Percentiles rank a stretch among this genome's conserved stretches.
These are phyloP conservation scores for Sphagnum contortum DNA, from an alignment of 225 moss, liverwort and hornwort genomes.

Conservation along the genomic window DNA sequence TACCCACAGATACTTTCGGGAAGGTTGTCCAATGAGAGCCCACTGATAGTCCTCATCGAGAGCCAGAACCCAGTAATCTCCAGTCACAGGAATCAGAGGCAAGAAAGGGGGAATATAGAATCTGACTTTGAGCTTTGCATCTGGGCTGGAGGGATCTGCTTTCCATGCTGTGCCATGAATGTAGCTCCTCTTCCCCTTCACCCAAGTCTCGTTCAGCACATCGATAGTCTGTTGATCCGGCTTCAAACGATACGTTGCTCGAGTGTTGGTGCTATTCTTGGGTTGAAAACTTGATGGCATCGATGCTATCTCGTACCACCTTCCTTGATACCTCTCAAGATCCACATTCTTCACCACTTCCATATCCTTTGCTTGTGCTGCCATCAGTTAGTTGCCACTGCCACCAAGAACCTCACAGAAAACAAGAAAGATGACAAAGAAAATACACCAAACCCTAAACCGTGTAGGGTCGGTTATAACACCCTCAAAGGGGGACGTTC, in stretches of 20 bases:
- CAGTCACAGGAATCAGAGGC: conserved; percentile 63
- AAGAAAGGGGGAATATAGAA: conserved; percentile 76
- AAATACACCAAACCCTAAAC: too few species aligned
- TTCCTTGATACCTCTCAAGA: conserved; percentile 54
- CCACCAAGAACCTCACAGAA: too few species aligned
- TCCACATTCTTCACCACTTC: conserved; percentile 63
- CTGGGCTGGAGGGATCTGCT: conserved; percentile 37
- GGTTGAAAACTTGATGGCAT: conserved; percentile 63
- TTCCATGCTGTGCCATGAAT: conserved; percentile 69
- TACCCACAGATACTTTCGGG: conserved; percentile 63
- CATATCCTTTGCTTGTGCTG: conserved; percentile 16
- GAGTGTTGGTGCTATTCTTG: conserved; percentile 44
- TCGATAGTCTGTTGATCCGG: conserved; percentile 44
- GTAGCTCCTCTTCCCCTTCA: conserved; percentile 43
- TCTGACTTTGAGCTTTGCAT: conserved; percentile 65
- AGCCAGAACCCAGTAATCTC: conserved; percentile 78
- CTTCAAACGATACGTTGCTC: conserved; percentile 63
- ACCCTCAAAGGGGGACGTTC: too few species aligned
- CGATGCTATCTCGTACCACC: conserved; percentile 80
- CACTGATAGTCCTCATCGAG: conserved; percentile 61
- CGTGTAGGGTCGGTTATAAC: too few species aligned
- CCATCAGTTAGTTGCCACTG: too few species aligned
- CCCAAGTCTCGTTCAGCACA: conserved; percentile 74
- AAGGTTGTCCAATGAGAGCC: conserved; percentile 76
- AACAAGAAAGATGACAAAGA: too few species aligned